Evolutionary conservation across 306 rosid species (phyloP).

Genomic region (Crotalaria pallida): DNA sequence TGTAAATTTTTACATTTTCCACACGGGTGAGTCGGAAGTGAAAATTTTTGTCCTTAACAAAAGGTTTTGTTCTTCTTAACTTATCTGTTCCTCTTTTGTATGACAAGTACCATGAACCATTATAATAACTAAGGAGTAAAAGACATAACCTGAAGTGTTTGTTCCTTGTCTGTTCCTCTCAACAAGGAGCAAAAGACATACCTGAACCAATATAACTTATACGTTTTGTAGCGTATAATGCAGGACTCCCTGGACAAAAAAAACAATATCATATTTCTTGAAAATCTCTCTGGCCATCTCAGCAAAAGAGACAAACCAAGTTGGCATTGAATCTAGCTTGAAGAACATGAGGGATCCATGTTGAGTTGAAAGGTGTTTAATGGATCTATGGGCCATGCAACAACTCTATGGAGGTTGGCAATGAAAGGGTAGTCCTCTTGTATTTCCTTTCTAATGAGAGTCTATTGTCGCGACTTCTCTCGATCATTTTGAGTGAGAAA

Average conservation of each 20-base stretch:
- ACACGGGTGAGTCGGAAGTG: no score
- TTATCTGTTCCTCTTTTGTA: no score
- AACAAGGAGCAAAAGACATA: conserved; percentile 25
- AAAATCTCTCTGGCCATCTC: conserved; percentile 36
- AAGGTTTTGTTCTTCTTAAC: no score
- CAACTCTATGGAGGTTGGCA: conserved; percentile 50
- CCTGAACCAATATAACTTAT: conserved; percentile 20
- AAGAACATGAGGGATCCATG: conserved; percentile 52
- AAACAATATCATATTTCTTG: conserved; percentile 38
- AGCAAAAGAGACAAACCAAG: conserved; percentile 42
- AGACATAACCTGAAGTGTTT: no score
- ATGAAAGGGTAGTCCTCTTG: conserved; percentile 39
- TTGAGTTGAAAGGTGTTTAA: conserved; percentile 14
- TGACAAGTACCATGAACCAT: no score
- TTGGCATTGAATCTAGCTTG: conserved; percentile 35
- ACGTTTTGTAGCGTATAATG: background rate
- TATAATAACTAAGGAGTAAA: no score
- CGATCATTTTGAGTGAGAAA: no score
- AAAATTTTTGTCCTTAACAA: no score
- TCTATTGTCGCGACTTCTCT: no score
- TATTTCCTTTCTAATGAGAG: no score
- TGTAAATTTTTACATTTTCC: no score
- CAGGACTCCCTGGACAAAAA: conserved; percentile 41
- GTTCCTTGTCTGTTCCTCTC: no score
- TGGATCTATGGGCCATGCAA: conserved; percentile 28